Conservation (phyloP, 2,329 filamentous ascomycete species). For the Sclerotinia glacialis region DNA sequence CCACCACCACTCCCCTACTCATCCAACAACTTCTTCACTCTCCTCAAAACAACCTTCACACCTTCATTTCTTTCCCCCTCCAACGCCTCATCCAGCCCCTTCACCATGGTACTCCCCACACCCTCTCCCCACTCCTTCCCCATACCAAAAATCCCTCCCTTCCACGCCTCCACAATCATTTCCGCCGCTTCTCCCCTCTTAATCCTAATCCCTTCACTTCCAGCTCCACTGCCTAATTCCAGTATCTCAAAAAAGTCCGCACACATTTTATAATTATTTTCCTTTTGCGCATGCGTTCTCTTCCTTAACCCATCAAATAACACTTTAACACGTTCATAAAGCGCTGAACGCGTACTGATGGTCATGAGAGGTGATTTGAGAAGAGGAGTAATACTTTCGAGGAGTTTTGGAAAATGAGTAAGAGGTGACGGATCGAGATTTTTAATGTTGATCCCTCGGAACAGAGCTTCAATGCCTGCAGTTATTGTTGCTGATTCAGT, state of each 20-base stretch:
- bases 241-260: conserved; percentile 33
- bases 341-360: conserved; percentile 33
- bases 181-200: conserved; percentile 40
- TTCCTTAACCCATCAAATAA: conserved; percentile 37
- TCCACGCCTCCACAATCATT: conserved; percentile 33
- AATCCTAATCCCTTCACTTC: conserved; percentile 36
- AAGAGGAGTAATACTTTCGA: conserved; percentile 31
- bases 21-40: conserved; percentile 30
- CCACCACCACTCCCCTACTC: background rate
- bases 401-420: conserved; percentile 33
- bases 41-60: conserved; percentile 33
- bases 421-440: conserved; percentile 30
- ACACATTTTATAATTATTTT: conserved; percentile 30
- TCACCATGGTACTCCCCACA: conserved; percentile 30
- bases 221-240: conserved; percentile 36
- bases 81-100: conserved; percentile 28
- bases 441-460: conserved; percentile 37
- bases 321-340: conserved; percentile 37
- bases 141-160: conserved; percentile 35
- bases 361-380: conserved; percentile 34
- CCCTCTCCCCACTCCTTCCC: conserved; percentile 30
- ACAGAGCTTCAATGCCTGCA: conserved; percentile 37
- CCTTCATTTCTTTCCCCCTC: conserved; percentile 35
- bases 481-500: conserved; percentile 36
- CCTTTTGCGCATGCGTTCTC: conserved; percentile 27